Base-by-base conservation (phyloP, 352 stramenopile species). In the Pythium rishiriense region DNA sequence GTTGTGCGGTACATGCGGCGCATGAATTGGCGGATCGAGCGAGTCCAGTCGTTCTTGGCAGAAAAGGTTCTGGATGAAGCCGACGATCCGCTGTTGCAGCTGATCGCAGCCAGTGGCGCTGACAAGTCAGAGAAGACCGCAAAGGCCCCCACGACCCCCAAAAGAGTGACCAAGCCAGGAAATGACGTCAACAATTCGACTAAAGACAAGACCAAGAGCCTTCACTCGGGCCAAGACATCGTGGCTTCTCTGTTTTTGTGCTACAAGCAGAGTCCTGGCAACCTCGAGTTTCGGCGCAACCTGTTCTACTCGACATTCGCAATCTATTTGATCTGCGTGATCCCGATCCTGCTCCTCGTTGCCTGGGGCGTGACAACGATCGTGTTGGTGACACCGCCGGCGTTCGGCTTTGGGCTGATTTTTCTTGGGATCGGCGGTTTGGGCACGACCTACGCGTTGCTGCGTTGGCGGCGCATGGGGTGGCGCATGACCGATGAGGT, bases 1-100 rank as follows among this genome's bases (percentile, higher is more conserved):
- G 73, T 80, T 7, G 47, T 90, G 21, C 64, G 60, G 12, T 96
- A 91, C 58, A 68, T 94, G 33, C 64, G 67, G 12, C 76, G 75
- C 12, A 91, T 94, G 78, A 88, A 94, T 63, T 96, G 81, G 83
- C 78, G 85, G 0, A 71, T 94, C 29, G 85, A 94, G 37, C 75
- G 84, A 12, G 79, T 94, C 14, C 73, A 87, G n/a, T 91, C 84
- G 22, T 94, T 81, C 48, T 54, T 96, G 14, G 80, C 78, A 2
- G 75, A 87, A 26, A 90, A 93, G 48, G 73, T 91, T 2, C 37
- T 77, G 0, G 60, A 67, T 7, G 67, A 68, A 15, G 50, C 54
- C 11, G 51, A 67, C 29, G 55, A 68, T 33, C 49, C 55, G 35
- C 48, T 69, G 4, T 19, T 53, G 11, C 45, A 56, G 19, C 37